Percentiles rank a stretch among this genome's conserved stretches.
phyloP scores from a whole-genome alignment of 495 filamentous ascomycete species.

The Trichoderma orchidacearum region DNA sequence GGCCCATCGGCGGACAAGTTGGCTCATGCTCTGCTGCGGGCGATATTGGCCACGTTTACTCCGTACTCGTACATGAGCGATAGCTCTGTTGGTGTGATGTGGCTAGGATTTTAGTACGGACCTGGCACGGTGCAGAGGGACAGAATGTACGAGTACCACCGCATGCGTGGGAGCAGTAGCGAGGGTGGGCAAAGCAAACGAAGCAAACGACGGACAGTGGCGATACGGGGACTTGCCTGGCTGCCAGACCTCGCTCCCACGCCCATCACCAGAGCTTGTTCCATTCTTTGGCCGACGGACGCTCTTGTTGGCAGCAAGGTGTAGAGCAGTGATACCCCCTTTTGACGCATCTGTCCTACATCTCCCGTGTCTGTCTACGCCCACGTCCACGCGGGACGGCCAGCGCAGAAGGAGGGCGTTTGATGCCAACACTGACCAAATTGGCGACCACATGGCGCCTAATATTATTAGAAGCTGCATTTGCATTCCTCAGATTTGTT shows the following conservation, averaged over 20 bases:
- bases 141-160: background rate
- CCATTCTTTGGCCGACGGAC: no score
- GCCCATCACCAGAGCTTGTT: no score
- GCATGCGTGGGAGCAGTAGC: no score
- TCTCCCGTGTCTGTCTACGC: background rate
- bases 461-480: background rate
- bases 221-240: background rate
- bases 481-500: background rate
- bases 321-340: background rate
- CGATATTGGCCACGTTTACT: slow-evolving; percentile 1
- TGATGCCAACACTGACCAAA: background rate
- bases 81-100: background rate
- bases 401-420: background rate
- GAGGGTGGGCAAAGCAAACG: no score
- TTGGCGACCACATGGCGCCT: slow-evolving; percentile 1
- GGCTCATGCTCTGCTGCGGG: background rate
- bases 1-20: background rate
- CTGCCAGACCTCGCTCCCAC: background rate
- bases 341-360: background rate
- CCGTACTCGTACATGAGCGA: background rate
- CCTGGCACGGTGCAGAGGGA: background rate
- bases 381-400: background rate
- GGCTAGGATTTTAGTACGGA: background rate
- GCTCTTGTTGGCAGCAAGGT: background rate
- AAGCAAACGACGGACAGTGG: background rate